Evolutionary conservation across 176 grass and related monocot genomes (phyloP).

Genomic region (Oryza australiensis): DNA sequence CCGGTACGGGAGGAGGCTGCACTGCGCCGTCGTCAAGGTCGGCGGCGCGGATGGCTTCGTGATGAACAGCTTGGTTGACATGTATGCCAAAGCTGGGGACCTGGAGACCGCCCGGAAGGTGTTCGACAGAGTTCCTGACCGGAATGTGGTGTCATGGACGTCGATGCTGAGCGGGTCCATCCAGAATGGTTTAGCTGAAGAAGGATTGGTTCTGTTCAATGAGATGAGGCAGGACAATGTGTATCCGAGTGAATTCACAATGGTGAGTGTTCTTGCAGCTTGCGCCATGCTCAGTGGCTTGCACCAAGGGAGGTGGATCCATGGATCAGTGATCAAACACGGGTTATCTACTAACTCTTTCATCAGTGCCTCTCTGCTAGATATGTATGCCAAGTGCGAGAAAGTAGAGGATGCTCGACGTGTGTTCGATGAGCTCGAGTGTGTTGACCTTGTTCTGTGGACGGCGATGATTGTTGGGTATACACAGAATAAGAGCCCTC

Average conservation of each 20-base stretch:
- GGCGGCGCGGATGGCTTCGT: conserved; percentile 52
- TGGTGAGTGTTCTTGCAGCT: conserved; percentile 41
- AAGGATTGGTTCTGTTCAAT: conserved; percentile 56
- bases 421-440: conserved; percentile 42
- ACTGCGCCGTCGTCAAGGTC: conserved; percentile 42
- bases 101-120: conserved; percentile 37
- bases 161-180: conserved; percentile 51
- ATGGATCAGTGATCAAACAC: conserved; percentile 51
- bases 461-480: conserved; percentile 75
- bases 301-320: conserved; percentile 71
- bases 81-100: conserved; percentile 55
- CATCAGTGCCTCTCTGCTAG: conserved; percentile 43
- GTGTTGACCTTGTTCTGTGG: conserved; percentile 56
- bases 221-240: conserved; percentile 34
- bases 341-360: conserved; percentile 46
- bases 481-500: conserved; percentile 50
- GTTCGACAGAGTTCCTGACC: conserved; percentile 38
- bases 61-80: conserved; percentile 53
- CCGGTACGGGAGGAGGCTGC: conserved; percentile 47
- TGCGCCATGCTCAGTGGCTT: conserved; percentile 38
- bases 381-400: conserved; percentile 74
- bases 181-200: conserved; percentile 41
- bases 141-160: conserved; percentile 71
- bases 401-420: conserved; percentile 39
- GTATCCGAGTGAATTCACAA: conserved; percentile 39